Evolutionary conservation across 139 green algal species (phyloP), one percentile per base, ranked within the genome.

Genomic region (Chlamydomonas applanata): DNA sequence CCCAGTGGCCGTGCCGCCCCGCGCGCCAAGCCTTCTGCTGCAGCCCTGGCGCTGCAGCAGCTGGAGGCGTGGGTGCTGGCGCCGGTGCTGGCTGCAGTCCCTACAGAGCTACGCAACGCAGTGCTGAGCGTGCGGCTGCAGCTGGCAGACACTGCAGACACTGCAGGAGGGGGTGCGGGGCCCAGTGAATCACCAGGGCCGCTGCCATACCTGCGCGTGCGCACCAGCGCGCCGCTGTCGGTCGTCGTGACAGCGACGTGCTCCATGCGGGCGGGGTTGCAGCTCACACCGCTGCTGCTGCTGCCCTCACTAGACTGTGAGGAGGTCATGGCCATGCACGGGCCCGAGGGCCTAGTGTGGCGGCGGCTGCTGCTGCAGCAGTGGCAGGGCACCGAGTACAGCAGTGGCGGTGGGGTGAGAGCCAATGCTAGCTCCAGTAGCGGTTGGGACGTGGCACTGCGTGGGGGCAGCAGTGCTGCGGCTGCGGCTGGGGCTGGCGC

Each of bases 261-360:
- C 19, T 25, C 52, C 2, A 60, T 80, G 34, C 69, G 34, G 9
- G 7, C 16, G 7, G 73, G 79, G 22, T 36, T 80, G 61, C 53
- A 52, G 16, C 62, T 84, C 40, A 54, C 73, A 30, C 79, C 69
- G 17, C 36, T 60, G 52, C 57, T 72, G 46, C 61, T 84, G 25
- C 69, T 84, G 46, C 53, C 60, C 1, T 27, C 14, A 25, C 40
- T 71, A 60, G 69, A 74, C 69, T 76, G 57, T 27, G 69, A 63
- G 16, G 46, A 60, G 34, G 24, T 53, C 20, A 73, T 71, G 36
- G 22, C 24, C 22, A 22, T 32, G 16, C 52, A 79, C 54, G 79
- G 72, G n/a, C 74, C 72, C 22, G 72, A 80, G 69, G 74, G 65
- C 2, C 30, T 80, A 40, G 20, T 67, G 3, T 80, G 74, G 74